Percentiles rank a stretch among this genome's conserved stretches.
phyloP scores from a whole-genome alignment of 345 rosid genomes.

The Kernera saxatilis region DNA sequence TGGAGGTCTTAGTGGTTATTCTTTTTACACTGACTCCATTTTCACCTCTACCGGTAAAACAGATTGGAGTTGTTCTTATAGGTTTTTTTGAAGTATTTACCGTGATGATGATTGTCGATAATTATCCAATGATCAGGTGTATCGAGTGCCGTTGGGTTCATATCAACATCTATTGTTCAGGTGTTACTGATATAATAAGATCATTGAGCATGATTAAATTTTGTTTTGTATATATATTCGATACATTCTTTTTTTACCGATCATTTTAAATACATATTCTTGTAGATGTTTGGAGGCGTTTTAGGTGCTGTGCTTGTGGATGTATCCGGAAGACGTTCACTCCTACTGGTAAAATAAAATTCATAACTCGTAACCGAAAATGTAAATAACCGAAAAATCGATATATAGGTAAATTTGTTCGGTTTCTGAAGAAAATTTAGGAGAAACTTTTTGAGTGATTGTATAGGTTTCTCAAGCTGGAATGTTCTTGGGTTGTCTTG shows the following conservation, averaged over 20 bases:
- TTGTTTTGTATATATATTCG: background rate
- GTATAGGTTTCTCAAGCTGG: slow-evolving; percentile 66
- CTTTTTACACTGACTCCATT: slow-evolving; percentile 52
- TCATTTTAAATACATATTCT: background rate
- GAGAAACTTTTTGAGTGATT: background rate
- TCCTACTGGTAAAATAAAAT: slow-evolving; percentile 52
- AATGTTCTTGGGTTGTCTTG: slow-evolving; percentile 69
- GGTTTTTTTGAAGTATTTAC: too few relatives aligned
- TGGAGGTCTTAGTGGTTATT: slow-evolving; percentile 58
- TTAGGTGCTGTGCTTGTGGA: slow-evolving; percentile 68
- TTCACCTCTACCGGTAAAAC: slow-evolving; percentile 43
- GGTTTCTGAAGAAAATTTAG: background rate
- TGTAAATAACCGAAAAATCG: background rate
- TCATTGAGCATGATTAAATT: background rate
- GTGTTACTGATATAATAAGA: slow-evolving; percentile 26
- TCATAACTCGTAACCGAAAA: background rate
- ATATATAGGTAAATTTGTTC: background rate
- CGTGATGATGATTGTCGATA: too few relatives aligned
- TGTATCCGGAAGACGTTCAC: slow-evolving; percentile 66
- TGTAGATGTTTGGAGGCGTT: slow-evolving; percentile 63
- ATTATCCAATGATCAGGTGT: slow-evolving; percentile 43
- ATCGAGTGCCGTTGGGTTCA: slow-evolving; percentile 61
- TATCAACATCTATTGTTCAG: slow-evolving; percentile 72
- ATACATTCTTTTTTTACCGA: background rate
- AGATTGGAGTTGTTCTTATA: background rate